These are phyloP conservation scores for Diatrype stigma DNA, from an alignment of 2,329 filamentous ascomycete genomes.

Conservation along the genomic window DNA sequence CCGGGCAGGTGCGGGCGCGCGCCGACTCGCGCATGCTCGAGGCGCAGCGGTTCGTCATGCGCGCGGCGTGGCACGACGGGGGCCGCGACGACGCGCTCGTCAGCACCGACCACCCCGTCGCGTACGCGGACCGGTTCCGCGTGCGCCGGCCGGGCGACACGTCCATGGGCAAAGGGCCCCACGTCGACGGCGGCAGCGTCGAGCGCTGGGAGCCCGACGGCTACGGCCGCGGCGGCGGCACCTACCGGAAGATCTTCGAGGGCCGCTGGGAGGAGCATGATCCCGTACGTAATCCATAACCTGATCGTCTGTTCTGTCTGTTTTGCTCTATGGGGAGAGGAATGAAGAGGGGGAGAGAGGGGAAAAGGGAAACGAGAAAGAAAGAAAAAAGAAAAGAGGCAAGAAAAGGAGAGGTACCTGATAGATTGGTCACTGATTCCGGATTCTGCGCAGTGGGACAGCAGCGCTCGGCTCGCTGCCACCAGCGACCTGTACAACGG, in stretches of 20 bases:
- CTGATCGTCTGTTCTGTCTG: too few species aligned
- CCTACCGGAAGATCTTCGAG: slow-evolving; percentile 70
- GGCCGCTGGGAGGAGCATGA: slow-evolving; percentile 80
- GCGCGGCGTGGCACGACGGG: slow-evolving; percentile 56
- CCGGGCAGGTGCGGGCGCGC: slow-evolving; percentile 62
- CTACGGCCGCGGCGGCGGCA: slow-evolving; percentile 56
- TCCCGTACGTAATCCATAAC: too few species aligned
- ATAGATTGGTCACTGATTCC: too few species aligned
- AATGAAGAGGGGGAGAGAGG: too few species aligned
- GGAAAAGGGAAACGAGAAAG: too few species aligned
- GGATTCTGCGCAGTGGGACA: too few species aligned
- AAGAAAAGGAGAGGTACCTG: too few species aligned
- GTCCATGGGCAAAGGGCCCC: slow-evolving; percentile 65
- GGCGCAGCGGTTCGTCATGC: slow-evolving; percentile 59
- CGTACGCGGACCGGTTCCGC: slow-evolving; percentile 68
- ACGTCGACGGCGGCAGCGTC: slow-evolving; percentile 70
- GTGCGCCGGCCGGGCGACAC: slow-evolving; percentile 67
- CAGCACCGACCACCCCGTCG: slow-evolving; percentile 50
- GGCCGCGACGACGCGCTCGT: slow-evolving; percentile 44
- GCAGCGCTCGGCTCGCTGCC: slow-evolving; percentile 61
- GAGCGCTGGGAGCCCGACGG: slow-evolving; percentile 72
- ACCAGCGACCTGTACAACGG: slow-evolving; percentile 76
- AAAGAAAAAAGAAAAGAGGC: too few species aligned
- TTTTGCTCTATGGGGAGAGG: too few species aligned
- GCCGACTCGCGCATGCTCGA: slow-evolving; percentile 59